Base-by-base conservation (phyloP, 805 yeast species). In the Wickerhamomyces hampshirensis region DNA sequence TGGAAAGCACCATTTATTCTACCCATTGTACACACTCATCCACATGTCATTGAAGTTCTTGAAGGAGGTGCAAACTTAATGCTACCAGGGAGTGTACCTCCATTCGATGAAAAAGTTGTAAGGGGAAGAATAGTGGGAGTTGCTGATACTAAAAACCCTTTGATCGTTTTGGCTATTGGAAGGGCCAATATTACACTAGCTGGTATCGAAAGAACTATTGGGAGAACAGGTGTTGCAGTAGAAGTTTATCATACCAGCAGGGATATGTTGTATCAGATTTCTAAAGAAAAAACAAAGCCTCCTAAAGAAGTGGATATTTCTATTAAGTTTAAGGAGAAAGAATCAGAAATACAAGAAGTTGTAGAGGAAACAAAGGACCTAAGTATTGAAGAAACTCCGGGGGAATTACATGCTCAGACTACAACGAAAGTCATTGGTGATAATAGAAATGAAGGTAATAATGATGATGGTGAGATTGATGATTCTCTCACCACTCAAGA, bases 11-110 rank as follows among this genome's bases (percentile, higher is more conserved):
- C 89, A 0, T 72, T 62, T 40, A 37, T 86, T 10, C 46, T 87
- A 16, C 95, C 95, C 0, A 55, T 70, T 1, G 74, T 89, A 3
- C 60, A 65, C 39, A 89, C 97, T 0, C 88, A 85, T 53, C 73
- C 74, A 10, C 75, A 71, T 46, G 96, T 91, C 2, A 68, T 91
- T 13, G 80, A 73, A 33, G 74, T 76, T 10, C 60, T 88, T n/a
- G 62, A 68, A 23, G 75, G 75, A 39, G 96, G 97, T 10, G 96
- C 98, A 0, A 73, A 84, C 48, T 59, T 84, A 43, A 83, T 84
- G 88, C 64, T 82, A 23, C 84, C 88, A 3, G 94, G 94, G 2
- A 58, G 72, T 5, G 60, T 73, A 4, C 74, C 73, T 4, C 78
- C 78, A 0, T 79, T 83, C 48, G 30, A n/a, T n/a, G n/a, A n/a